Evolutionary conservation across 108 stramenopile species (phyloP), one percentile per base, ranked within the genome.

Genomic region (Cyclotella baltica): DNA sequence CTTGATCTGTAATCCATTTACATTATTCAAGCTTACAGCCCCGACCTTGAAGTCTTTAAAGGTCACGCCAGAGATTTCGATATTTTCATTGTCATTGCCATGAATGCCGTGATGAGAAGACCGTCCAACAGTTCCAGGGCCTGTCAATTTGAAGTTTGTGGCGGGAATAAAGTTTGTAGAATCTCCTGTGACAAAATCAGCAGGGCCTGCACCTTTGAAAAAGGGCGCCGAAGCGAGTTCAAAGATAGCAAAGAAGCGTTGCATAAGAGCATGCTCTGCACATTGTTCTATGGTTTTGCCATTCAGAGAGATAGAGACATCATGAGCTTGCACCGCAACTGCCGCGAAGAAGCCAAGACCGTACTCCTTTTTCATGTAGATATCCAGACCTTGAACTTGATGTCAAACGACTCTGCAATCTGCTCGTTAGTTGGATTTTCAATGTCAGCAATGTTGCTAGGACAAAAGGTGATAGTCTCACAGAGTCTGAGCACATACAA

Each of bases 31-130:
- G n/a, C 47, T 48, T n/a, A 48, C 47, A n/a, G 47, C 47, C 4
- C 19, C 47, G 2, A 48, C 47, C n/a, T 48, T n/a, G 6, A 48
- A 48, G n/a, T 48, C 47, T n/a, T 48, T 16, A n/a, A 48, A 48
- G 19, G 18, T 48, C 1, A 48, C 47, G n/a, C n/a, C n/a, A 6
- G 19, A 1, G 37, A 81, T 70, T 0, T 16, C 3, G 16, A 81
- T 33, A 31, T 81, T 66, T 25, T 27, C 22, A 35, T 76, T 81
- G 25, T 56, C 64, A 28, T 81, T 81, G 10, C 80, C 80, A 62
- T 81, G 80, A 25, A 81, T 70, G n/a, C 80, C 80, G 51, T 76
- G 74, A 62, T 81, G 80, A 15, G 71, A 53, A 47, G 46, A 62
- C 47, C 28, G 36, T 18, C 80, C 80, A 15, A 81, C 20, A 18